Percentiles rank a stretch among this genome's conserved stretches.
These are phyloP conservation scores for Phytophthora agathidicida DNA, from an alignment of 352 stramenopile species.

Conservation along the genomic window DNA sequence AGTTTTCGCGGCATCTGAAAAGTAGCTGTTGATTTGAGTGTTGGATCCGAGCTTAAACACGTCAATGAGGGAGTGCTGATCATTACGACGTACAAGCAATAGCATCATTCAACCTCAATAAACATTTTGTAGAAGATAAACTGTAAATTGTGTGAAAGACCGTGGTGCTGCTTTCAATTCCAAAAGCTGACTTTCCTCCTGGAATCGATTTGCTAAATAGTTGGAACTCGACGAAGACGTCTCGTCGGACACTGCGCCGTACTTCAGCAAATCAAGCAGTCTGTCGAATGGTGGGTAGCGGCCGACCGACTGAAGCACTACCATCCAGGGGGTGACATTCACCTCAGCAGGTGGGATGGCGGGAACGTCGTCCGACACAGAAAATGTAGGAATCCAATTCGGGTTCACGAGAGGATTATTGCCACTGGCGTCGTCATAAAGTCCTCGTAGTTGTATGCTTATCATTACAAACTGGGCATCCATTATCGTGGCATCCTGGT, in stretches of 20 bases:
- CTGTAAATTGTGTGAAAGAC: no score
- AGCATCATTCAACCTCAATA: no score
- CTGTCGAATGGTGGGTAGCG: slow-evolving; percentile 22
- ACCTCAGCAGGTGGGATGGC: slow-evolving; percentile 5
- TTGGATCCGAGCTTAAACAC: no score
- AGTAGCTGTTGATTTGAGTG: no score
- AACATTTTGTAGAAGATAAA: no score
- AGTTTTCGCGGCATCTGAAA: no score
- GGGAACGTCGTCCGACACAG: neutral
- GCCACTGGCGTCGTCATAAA: slow-evolving; percentile 3
- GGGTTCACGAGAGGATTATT: slow-evolving; percentile 13
- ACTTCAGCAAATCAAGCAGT: slow-evolving; percentile 24
- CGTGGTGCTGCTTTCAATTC: neutral
- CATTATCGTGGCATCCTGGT: neutral
- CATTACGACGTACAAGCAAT: no score
- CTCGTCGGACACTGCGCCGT: slow-evolving; percentile 3
- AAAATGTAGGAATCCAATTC: slow-evolving; percentile 23
- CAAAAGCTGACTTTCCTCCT: slow-evolving; percentile 8
- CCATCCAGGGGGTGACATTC: slow-evolving; percentile 18
- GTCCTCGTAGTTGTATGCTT: neutral
- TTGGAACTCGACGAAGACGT: neutral
- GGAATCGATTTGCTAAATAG: no score
- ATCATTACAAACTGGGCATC: slow-evolving; percentile 7
- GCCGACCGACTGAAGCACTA: slow-evolving; percentile 12
- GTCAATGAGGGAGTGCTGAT: no score